Evolutionary conservation across 768 basidiomycete species (phyloP), one percentile per base, ranked within the genome.

Genomic region (Paxillus involutus): DNA sequence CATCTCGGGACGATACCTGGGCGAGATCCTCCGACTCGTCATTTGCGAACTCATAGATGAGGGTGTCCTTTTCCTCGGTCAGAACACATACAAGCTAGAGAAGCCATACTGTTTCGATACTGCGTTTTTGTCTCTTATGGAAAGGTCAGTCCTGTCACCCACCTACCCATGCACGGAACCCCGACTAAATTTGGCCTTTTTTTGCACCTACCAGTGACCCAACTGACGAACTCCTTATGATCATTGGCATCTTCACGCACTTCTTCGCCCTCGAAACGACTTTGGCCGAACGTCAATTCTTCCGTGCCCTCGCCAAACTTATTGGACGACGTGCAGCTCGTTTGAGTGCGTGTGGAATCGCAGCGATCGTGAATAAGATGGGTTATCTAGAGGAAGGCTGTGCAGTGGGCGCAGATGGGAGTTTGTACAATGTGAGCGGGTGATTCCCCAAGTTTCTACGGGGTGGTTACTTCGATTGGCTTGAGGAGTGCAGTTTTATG

Each of bases 71-170:
- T 99, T 99, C 85, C 82, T 97, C 30, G 95, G 97, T 24, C 96
- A 99, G 73, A 93, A 96, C 70, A 97, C 96, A 1, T 98, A 98
- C 82, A 98, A 98, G 77, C 83, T 99, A 37, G 95, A 98, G 73
- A 91, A 82, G 59, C 84, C 94, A 17, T 94, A 94, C 69, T 86
- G 82, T 29, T 86, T 99, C 63, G 96, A 99, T 71, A 99, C 97
- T 2, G 95, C 96, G 1, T 98, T 98, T 78, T 75, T 99, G 57
- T 95, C 93, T 40, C 78, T 98, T 42, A 97, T 99, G 88, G 96
- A 98, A 75, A 91, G 86, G 93, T 89, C 57, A 49, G 74, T 55
- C 11, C 1, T 21, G 1, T 42, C 19, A 26, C 9, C n/a, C 35
- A 35, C 8, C n/a, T 11, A 35, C 33, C 4, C 45, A 3, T 46